Evolutionary conservation across 2,329 filamentous ascomycete species (phyloP).

Genomic region (Sporothrix mexicana): DNA sequence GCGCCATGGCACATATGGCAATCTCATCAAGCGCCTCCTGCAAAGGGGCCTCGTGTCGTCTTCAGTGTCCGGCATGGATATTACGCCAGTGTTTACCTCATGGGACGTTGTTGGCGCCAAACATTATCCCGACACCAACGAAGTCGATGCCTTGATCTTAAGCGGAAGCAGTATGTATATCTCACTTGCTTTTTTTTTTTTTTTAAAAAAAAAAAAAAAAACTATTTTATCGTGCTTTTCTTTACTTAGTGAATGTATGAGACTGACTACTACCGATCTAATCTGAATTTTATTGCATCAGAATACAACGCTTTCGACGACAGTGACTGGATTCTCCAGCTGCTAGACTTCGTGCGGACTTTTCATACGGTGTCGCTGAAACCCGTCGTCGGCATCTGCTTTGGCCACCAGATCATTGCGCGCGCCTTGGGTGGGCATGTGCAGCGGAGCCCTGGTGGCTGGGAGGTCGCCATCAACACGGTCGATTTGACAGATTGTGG

Average conservation of each 20-base stretch:
- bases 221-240: too few relatives aligned
- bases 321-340: background rate
- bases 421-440: background rate
- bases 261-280: background rate
- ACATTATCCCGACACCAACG: background rate
- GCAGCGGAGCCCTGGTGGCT: background rate
- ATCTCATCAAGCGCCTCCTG: background rate
- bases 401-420: background rate
- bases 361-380: background rate
- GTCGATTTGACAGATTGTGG: background rate
- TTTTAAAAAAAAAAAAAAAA: too few relatives aligned
- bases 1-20: background rate
- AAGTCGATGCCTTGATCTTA: background rate
- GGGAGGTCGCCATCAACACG: background rate
- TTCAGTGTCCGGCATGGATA: background rate
- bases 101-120: background rate
- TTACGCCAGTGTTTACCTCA: background rate
- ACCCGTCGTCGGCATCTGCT: background rate
- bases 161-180: background rate
- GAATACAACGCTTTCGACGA: background rate
- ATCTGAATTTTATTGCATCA: too few relatives aligned
- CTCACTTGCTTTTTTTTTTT: too few relatives aligned
- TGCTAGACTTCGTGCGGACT: background rate
- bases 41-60: background rate
- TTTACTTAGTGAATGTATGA: too few relatives aligned